Percentiles rank a stretch among this genome's conserved stretches.
These are phyloP conservation scores for Morella rubra DNA, from an alignment of 306 rosid genomes.

Conservation along the genomic window DNA sequence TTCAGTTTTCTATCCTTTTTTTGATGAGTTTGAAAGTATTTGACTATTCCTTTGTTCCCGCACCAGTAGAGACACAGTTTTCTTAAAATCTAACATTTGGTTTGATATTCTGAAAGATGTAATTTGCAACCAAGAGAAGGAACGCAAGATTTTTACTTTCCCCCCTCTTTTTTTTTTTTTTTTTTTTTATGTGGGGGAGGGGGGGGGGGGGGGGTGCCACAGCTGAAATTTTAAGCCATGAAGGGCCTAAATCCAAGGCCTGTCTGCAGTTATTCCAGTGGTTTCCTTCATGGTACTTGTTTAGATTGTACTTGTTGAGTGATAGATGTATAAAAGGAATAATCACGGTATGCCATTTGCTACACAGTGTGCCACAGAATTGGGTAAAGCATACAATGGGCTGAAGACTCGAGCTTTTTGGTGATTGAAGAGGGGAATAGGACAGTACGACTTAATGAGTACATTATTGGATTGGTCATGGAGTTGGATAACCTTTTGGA, in stretches of 20 bases:
- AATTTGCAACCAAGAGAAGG: conserved; percentile 5
- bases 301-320: background rate
- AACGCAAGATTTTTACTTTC: no score
- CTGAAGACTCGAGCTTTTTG: background rate
- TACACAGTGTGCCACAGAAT: background rate
- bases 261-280: background rate
- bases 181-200: no score
- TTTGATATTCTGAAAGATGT: background rate
- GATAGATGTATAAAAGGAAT: background rate
- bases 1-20: background rate
- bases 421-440: background rate
- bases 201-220: background rate
- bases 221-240: background rate
- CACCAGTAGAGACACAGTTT: background rate
- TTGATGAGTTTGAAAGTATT: background rate
- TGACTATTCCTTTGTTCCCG: background rate
- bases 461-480: background rate
- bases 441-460: background rate
- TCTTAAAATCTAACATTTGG: background rate
- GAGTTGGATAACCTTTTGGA: background rate
- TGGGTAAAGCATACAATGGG: background rate
- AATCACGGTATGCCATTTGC: background rate
- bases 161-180: background rate
- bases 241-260: background rate
- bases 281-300: background rate